phyloP scores from a whole-genome alignment of 371 early-diverging fungal genomes.

The Actinomortierella wolfii region DNA sequence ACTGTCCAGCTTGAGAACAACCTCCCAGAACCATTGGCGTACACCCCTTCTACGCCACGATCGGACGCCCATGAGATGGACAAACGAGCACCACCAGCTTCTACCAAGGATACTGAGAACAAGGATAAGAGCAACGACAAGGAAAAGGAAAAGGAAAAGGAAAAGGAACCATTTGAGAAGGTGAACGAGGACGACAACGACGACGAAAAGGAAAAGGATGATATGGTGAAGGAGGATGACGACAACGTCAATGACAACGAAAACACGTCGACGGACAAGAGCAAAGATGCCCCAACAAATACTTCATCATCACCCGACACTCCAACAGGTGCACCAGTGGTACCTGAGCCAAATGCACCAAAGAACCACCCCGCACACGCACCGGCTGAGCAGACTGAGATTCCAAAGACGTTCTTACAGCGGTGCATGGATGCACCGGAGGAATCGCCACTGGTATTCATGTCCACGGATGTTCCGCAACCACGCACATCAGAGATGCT shows the following conservation, averaged over 20 bases:
- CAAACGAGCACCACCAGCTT: too few relatives aligned
- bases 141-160: too few relatives aligned
- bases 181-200: neutral
- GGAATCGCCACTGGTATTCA: constrained; percentile 52
- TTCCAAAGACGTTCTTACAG: constrained; percentile 14
- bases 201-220: neutral
- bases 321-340: neutral
- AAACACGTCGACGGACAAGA: too few relatives aligned
- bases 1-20: constrained; percentile 15
- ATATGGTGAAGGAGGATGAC: too few relatives aligned
- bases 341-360: neutral
- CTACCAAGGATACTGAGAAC: constrained; percentile 1
- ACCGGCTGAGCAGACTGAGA: neutral
- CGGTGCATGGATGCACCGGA: constrained; percentile 16
- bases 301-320: neutral
- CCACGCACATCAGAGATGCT: constrained; percentile 49
- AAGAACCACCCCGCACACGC: neutral
- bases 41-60: too few relatives aligned
- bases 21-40: too few relatives aligned
- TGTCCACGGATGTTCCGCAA: constrained; percentile 60
- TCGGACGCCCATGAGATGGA: too few relatives aligned
- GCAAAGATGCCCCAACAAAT: neutral
- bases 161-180: too few relatives aligned
- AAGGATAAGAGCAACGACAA: neutral
- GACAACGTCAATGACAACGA: too few relatives aligned